These are phyloP conservation scores for Cladosporium velox DNA, from an alignment of 2,329 filamentous ascomycete species.

Conservation along the genomic window DNA sequence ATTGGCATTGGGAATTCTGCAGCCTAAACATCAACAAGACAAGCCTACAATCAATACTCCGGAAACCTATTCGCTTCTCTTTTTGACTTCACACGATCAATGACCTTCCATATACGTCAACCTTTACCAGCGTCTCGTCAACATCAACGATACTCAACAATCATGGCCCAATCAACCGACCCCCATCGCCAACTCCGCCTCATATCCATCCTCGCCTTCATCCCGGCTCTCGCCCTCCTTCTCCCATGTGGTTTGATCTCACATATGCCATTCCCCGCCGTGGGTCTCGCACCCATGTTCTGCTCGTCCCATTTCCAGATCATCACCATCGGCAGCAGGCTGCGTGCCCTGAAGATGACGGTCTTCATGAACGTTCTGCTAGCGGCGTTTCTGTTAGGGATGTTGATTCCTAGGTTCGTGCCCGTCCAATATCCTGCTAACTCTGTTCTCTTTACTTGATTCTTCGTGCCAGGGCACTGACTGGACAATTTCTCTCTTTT, in stretches of 20 bases:
- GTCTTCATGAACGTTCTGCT: not conserved
- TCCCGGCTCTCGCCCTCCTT: not conserved
- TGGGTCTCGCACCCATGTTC: not conserved
- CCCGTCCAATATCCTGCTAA: too few species aligned
- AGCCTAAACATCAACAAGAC: not conserved
- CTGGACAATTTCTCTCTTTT: not conserved
- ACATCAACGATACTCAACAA: too few species aligned
- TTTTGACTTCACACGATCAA: not conserved
- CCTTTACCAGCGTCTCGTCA: not conserved
- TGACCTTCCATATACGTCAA: not conserved
- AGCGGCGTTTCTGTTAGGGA: not conserved
- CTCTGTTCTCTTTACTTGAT: too few species aligned
- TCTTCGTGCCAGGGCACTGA: not conserved
- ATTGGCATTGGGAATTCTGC: not conserved
- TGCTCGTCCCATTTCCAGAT: not conserved
- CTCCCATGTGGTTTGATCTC: slow-evolving; percentile 2
- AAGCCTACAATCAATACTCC: not conserved
- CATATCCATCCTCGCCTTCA: not conserved
- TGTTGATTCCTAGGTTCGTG: not conserved
- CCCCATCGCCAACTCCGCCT: slow-evolving; percentile 6
- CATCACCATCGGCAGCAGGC: not conserved
- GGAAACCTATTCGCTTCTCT: not conserved
- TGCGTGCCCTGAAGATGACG: not conserved
- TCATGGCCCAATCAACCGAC: not conserved
- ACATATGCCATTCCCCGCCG: not conserved